Conservation (phyloP, 805 yeast species). For the Candida tibetensis region DNA sequence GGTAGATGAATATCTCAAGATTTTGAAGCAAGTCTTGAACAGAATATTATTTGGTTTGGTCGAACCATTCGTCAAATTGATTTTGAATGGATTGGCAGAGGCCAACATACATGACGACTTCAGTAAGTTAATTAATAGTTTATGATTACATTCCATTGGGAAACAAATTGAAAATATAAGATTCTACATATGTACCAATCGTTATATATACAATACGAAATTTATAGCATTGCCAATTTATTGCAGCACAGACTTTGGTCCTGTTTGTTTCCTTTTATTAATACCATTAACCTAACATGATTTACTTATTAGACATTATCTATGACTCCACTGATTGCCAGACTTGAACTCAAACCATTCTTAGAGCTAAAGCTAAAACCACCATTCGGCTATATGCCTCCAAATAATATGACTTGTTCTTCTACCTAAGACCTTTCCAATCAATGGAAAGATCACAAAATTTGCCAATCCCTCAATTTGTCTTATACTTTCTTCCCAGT, state of each 20-base stretch:
- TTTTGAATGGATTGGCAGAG: constrained; percentile 32
- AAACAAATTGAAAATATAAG: not conserved
- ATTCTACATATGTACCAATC: not conserved
- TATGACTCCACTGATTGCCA: too few relatives aligned
- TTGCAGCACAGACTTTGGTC: too few relatives aligned
- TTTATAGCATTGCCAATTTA: too few relatives aligned
- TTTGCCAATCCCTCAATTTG: constrained; percentile 59
- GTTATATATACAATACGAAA: too few relatives aligned
- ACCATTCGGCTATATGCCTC: constrained; percentile 36
- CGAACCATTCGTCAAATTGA: constrained; percentile 35
- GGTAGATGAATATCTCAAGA: constrained; percentile 31
- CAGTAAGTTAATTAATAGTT: constrained; percentile 23
- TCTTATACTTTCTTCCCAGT: constrained; percentile 68
- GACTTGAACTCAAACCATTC: too few relatives aligned
- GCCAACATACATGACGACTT: constrained; percentile 28
- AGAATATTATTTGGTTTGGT: constrained; percentile 35
- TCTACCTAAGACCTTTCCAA: constrained; percentile 69
- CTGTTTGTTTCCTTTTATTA: too few relatives aligned
- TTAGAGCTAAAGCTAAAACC: too few relatives aligned
- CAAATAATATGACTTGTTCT: constrained; percentile 39
- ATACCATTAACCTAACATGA: too few relatives aligned
- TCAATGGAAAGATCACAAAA: constrained; percentile 59
- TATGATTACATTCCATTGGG: constrained; percentile 13
- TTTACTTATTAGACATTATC: too few relatives aligned
- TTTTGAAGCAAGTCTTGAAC: constrained; percentile 24